phyloP scores from a whole-genome alignment of 2,329 filamentous ascomycete genomes.

The Apiospora marii region DNA sequence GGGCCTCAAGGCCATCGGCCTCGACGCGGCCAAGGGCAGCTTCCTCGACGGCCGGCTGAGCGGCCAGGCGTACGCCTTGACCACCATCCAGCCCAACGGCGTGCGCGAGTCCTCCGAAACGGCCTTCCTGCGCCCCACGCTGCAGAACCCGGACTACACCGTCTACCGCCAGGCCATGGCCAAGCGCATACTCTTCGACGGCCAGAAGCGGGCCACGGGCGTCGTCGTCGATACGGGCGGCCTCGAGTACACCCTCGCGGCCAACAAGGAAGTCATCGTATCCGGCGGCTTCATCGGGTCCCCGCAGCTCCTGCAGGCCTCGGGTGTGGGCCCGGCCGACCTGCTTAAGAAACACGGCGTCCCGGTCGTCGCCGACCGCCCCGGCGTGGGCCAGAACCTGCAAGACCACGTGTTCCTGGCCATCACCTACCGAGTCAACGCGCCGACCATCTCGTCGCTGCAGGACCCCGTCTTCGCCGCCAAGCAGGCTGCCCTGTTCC shows the following conservation, averaged over 20 bases:
- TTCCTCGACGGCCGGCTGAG: too few relatives aligned
- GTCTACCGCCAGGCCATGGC: conserved; percentile 41
- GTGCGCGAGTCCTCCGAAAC: too few relatives aligned
- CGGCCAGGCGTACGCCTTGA: too few relatives aligned
- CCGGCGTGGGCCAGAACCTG: conserved; percentile 51
- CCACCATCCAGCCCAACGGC: too few relatives aligned
- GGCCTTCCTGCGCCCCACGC: too few relatives aligned
- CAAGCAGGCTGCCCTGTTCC: too few relatives aligned
- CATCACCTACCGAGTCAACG: background rate
- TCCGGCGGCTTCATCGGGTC: conserved; percentile 73
- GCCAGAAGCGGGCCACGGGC: background rate
- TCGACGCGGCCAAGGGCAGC: too few relatives aligned
- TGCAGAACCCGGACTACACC: too few relatives aligned
- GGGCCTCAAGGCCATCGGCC: too few relatives aligned
- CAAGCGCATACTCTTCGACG: conserved; percentile 54
- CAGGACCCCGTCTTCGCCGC: too few relatives aligned
- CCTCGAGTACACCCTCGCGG: conserved; percentile 38
- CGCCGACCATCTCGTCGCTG: too few relatives aligned
- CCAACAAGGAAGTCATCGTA: conserved; percentile 68
- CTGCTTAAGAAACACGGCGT: conserved; percentile 51
- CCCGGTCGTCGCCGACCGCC: conserved; percentile 58
- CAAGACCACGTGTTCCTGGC: conserved; percentile 47
- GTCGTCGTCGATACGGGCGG: background rate
- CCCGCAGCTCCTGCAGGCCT: conserved; percentile 52
- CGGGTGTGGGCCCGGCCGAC: conserved; percentile 38